Percentiles rank a stretch among this genome's conserved stretches.
Conservation (phyloP, 139 green algal genomes). For the Chlamydomonas applanata region DNA sequence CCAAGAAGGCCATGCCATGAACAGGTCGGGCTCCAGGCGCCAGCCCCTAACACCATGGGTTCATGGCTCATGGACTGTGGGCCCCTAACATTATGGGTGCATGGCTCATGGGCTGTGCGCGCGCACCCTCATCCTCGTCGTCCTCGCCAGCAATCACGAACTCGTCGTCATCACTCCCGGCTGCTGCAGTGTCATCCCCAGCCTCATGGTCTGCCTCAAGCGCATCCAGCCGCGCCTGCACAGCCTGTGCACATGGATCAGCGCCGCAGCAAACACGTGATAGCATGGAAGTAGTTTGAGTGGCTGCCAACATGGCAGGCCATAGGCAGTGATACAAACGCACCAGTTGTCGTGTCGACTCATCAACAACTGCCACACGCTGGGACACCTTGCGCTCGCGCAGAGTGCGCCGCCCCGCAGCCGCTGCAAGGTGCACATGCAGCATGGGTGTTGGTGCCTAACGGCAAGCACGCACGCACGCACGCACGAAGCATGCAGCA, state of each 20-base stretch:
- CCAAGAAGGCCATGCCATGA: no score
- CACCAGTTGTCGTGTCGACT: slow-evolving; percentile 56
- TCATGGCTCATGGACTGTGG: no score
- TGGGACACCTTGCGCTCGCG: slow-evolving; percentile 69
- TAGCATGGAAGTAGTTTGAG: no score
- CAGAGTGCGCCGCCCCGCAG: slow-evolving; percentile 26
- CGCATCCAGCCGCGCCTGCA: slow-evolving; percentile 61
- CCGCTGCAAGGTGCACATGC: slow-evolving; percentile 4
- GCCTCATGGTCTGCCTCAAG: slow-evolving; percentile 69
- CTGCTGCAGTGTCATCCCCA: slow-evolving; percentile 38
- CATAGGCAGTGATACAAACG: background rate
- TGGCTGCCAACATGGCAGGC: no score
- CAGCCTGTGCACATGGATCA: slow-evolving; percentile 34
- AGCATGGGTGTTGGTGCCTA: no score
- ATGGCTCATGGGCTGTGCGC: no score
- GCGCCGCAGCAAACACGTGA: no score
- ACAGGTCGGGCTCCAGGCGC: no score
- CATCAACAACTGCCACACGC: slow-evolving; percentile 67
- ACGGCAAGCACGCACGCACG: no score
- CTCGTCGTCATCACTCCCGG: slow-evolving; percentile 60
- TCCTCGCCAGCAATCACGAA: slow-evolving; percentile 48
- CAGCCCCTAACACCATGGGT: no score
- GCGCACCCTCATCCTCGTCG: slow-evolving; percentile 24
- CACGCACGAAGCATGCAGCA: no score
- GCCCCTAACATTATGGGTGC: no score